These are phyloP conservation scores for Gelatoporia subvermispora DNA, from an alignment of 768 basidiomycete species.

Conservation along the genomic window DNA sequence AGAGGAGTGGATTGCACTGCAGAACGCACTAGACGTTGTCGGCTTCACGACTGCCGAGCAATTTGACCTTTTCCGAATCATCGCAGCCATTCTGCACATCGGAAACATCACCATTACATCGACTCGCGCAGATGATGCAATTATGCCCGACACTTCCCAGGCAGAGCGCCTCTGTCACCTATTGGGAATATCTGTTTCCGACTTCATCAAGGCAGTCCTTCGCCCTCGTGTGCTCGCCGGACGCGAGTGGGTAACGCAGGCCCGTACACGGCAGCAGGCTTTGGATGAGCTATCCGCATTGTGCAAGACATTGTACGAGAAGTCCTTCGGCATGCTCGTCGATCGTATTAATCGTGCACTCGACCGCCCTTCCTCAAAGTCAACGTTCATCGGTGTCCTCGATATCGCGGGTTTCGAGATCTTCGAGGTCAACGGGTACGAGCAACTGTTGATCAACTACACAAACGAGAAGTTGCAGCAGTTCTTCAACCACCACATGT, in stretches of 20 bases:
- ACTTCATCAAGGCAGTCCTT: conserved; percentile 85
- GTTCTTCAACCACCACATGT: conserved; percentile 99
- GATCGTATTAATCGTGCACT: conserved; percentile 93
- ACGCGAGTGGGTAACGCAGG: conserved; percentile 94
- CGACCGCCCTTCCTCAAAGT: conserved; percentile 87
- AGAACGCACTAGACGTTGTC: conserved; percentile 82
- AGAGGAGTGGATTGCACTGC: conserved; percentile 80
- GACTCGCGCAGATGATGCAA: conserved; percentile 73
- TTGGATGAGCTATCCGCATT: conserved; percentile 87
- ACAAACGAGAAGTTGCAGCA: conserved; percentile 99
- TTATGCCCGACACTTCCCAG: conserved; percentile 77
- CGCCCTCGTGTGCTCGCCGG: conserved; percentile 91
- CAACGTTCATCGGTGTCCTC: conserved; percentile 94
- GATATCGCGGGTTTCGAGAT: conserved; percentile 99
- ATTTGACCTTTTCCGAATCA: conserved; percentile 87
- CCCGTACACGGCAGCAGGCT: conserved; percentile 86
- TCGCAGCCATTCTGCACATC: conserved; percentile 91
- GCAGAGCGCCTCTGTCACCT: conserved; percentile 88
- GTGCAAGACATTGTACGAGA: conserved; percentile 96
- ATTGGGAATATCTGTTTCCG: conserved; percentile 79
- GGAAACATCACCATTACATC: conserved; percentile 86
- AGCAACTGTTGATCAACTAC: conserved; percentile 97
- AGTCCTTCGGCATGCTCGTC: conserved; percentile 89
- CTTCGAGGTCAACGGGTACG: conserved; percentile 90
- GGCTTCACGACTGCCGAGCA: conserved; percentile 86